Evolutionary conservation across 2,329 filamentous ascomycete species (phyloP), one percentile per base, ranked within the genome.

Genomic region (Apiospora hydei): DNA sequence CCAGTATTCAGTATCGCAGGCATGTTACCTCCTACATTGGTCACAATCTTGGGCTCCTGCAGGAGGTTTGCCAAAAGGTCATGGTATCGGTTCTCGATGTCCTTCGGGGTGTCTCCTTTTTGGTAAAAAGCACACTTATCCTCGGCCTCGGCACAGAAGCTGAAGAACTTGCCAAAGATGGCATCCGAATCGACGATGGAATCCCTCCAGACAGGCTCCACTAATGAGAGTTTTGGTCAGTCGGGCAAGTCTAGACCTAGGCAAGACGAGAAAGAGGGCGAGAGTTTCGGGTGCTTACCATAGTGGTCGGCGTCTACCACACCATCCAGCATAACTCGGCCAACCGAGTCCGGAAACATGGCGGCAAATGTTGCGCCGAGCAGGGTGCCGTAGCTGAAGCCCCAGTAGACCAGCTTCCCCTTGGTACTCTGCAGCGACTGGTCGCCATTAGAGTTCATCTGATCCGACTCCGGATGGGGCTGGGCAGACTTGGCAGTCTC

Each of bases 131-230:
- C 74, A 73, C 85, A 88, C 18, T 75, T 77, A 7, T 77, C 69
- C 1, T 83, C 83, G 14, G 84, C 86, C 26, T 83, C 80, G 70
- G 82, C 84, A 76, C 88, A 90, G 57, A 82, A 83, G 66, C 80
- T 77, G 73, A 85, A 87, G 76, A 89, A 88, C 49, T 76, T 80
- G 2, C 80, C 79, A 71, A 86, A 82, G 21, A 84, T 81, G 69
- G 84, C 79, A 71, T 89, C 87, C 46, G 84, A 81, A 72, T 89
- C 84, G 57, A 79, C 74, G 11, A 86, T 75, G 49, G 82, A 83
- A 16, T 81, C 81, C 6, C 75, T 79, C 82, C 82, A 85, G 38
- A 79, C 78, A 3, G 82, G 83, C 30, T 76, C 78, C 69, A 84
- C 68, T 69, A 44, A 41, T 21, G 4, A 47, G 14, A 2, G 38